Base-by-base conservation (phyloP, 768 basidiomycete genomes). In the Collybia nuda region DNA sequence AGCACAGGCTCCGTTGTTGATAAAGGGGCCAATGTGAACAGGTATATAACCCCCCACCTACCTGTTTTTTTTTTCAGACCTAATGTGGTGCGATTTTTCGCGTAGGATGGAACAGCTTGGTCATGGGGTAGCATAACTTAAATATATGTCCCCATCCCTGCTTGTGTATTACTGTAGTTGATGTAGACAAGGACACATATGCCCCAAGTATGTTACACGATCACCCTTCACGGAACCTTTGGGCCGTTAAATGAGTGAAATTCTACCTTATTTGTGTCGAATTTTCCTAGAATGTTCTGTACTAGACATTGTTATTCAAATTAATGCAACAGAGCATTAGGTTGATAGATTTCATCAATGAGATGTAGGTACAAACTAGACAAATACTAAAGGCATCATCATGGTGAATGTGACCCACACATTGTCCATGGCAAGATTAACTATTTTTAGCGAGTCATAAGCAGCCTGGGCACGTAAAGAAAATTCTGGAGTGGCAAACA, bases 401-500 rank as follows among this genome's bases (percentile, higher is more conserved):
- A 8, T 35, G 5, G n/a, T 35, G 39, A 54, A 54, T 21, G 50
- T 29, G 18, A 11, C 35, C 53, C 53, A 54, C 22, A 41, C 53
- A 54, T 54, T 54, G 19, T 40, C 49, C 6, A 24, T 52, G 1
- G 43, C 45, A 28, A 56, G 24, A 3, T 38, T 29, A 19, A 36
- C 19, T 11, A 49, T 48, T 12, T 40, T 2, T 17, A 48, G 39
- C 35, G 46, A 41, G 5, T 53, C 26, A 44, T 43, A 50, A 1
- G 21, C 48, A 29, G 23, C 51, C 24, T 47, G 14, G 8, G 51
- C 48, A 29, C 22, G 11, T 21, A 6, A 24, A 21, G 43, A 24
- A 61, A 64, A 74, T 19, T 66, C 70, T 3, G 53, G 46, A 1
- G 56, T 38, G 0, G 62, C 59, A 61, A 76, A 76, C 9, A 44